Base-by-base conservation (phyloP, 2,329 filamentous ascomycete genomes). In the Sporothrix curviconia region DNA sequence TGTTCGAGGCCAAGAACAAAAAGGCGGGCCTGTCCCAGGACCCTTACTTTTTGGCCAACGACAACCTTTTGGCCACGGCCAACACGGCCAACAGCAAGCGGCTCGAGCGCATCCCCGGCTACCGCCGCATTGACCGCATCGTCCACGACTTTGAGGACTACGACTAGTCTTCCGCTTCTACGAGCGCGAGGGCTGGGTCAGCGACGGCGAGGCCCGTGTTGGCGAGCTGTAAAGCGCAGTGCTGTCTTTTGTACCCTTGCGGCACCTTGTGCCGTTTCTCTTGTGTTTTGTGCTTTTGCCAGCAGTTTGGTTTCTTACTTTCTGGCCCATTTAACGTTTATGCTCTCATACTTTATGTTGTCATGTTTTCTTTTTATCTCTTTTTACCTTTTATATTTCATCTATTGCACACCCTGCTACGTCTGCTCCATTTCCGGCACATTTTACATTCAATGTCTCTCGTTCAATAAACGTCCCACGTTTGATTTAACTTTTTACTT, bases 101-200 rank as follows among this genome's bases (percentile, higher is more conserved):
- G 12, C 87, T 92, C 76, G 92, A 97, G 66, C 78, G 79, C 52
- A 88, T 99, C 64, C 78, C 83, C 60, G 94, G 94, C 2, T 99
- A 99, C 71, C 83, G 87, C 60, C 84, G 94, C 19, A 82, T 96
- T 55, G 94, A 99, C 71, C 87, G 92, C 56, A 96, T 99, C 64
- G 90, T 99, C 52, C 94, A 99, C 71, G 92, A 97, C 67, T 86
- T 99, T 66, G 92, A 99, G 68, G 94, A 95, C 55, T 99, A 99
- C 69, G 92, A 97, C 71, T 99, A 37, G 87, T 99, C 46, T 99
- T 99, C 76, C 84, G 92, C 59, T 96, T 95, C 78, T 99, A 95
- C 69, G 92, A 97, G 76, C 84, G 90, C 59, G 84, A 95, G 64
- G 92, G 88, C 66, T 97, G 82, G 81, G 70, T 73, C 49, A 80